These are phyloP conservation scores for Nothophoma quercina DNA, from an alignment of 2,329 filamentous ascomycete genomes.

Conservation along the genomic window DNA sequence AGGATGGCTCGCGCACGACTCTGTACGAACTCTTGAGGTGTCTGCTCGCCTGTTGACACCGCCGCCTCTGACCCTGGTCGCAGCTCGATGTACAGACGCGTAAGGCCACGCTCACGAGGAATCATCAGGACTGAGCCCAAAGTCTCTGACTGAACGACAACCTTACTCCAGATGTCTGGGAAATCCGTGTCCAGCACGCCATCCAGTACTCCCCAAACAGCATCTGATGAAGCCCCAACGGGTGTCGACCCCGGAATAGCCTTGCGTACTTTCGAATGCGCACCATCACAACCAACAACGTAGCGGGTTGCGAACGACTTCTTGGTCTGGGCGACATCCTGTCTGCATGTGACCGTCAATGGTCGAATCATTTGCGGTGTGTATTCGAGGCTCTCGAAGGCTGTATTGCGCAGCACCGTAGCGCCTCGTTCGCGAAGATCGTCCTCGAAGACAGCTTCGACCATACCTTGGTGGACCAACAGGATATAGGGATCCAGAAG, in stretches of 20 bases:
- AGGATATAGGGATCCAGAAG: slow-evolving; percentile 63
- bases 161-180: slow-evolving; percentile 78
- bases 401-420: slow-evolving; percentile 68
- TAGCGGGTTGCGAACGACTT: slow-evolving; percentile 65
- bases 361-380: slow-evolving; percentile 46
- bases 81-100: slow-evolving; percentile 64
- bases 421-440: slow-evolving; percentile 71
- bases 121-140: slow-evolving; percentile 77
- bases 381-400: slow-evolving; percentile 63
- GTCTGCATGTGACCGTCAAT: slow-evolving; percentile 53
- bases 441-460: slow-evolving; percentile 74
- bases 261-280: slow-evolving; percentile 73
- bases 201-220: slow-evolving; percentile 76
- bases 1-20: slow-evolving; percentile 63
- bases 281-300: slow-evolving; percentile 76
- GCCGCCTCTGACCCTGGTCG: slow-evolving; percentile 47
- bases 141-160: slow-evolving; percentile 71
- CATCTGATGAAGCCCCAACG: slow-evolving; percentile 59
- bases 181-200: slow-evolving; percentile 75
- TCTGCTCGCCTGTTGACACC: slow-evolving; percentile 38
- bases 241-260: slow-evolving; percentile 61
- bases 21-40: slow-evolving; percentile 74
- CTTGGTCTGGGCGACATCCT: slow-evolving; percentile 46
- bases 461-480: slow-evolving; percentile 75
- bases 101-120: slow-evolving; percentile 76